Percentiles rank a stretch among this genome's conserved stretches.
Conservation (phyloP, 108 stramenopile species). For the Skeletonema marinoi region DNA sequence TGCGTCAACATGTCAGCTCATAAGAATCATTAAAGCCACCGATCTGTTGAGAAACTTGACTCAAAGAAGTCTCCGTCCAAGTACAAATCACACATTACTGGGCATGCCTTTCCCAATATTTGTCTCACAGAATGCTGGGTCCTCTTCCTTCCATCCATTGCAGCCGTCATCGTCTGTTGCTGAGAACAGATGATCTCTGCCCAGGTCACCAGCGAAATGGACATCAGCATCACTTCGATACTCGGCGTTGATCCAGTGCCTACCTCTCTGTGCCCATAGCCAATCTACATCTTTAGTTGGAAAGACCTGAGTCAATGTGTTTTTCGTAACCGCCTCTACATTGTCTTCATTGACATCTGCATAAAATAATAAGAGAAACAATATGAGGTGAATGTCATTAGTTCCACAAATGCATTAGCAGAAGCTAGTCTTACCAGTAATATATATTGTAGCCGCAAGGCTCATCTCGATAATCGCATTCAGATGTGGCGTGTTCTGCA, state of each 20-base stretch:
- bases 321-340: not conserved
- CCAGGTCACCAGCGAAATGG: slow-evolving; percentile 17
- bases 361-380: not conserved
- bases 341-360: slow-evolving; percentile 19
- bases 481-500: not conserved
- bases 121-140: not conserved
- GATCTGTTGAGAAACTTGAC: not conserved
- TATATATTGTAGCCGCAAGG: slow-evolving; percentile 31
- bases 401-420: not conserved
- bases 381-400: not conserved
- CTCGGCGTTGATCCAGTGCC: slow-evolving; percentile 16
- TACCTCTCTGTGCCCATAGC: slow-evolving; percentile 15
- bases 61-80: slow-evolving; percentile 3
- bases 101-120: not conserved
- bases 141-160: not conserved
- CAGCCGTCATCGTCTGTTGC: not conserved
- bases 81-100: slow-evolving; percentile 7
- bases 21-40: not conserved
- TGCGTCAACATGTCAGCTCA: not conserved
- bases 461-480: slow-evolving; percentile 8
- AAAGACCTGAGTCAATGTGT: slow-evolving; percentile 23
- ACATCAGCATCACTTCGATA: slow-evolving; percentile 10
- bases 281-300: slow-evolving; percentile 9
- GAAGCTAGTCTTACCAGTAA: not conserved
- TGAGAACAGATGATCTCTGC: not conserved